Percentiles rank a stretch among this genome's conserved stretches.
These are phyloP conservation scores for Boletellus deceptivus DNA, from an alignment of 1,284 basidiomycete species.

Conservation along the genomic window DNA sequence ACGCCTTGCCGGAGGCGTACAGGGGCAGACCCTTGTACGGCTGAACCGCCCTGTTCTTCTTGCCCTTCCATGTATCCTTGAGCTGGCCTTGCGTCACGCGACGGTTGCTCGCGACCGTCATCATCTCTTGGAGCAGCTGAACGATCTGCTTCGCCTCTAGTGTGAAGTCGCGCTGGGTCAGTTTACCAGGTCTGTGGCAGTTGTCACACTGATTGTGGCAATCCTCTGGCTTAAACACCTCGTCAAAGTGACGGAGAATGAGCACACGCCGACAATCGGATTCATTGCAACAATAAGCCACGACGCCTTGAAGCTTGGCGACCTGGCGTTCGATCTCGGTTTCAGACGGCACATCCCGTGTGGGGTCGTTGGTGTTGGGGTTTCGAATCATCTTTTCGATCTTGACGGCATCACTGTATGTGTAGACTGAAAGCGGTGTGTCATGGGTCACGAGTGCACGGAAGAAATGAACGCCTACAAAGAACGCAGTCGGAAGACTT, in stretches of 20 bases:
- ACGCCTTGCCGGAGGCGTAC: slow-evolving; percentile 54
- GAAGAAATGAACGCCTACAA: slow-evolving; percentile 35
- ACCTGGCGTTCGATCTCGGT: slow-evolving; percentile 58
- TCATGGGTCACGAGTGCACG: background rate
- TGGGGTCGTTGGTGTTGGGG: slow-evolving; percentile 36
- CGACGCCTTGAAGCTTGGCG: slow-evolving; percentile 51
- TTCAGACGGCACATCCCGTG: slow-evolving; percentile 34
- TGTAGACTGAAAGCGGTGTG: slow-evolving; percentile 46
- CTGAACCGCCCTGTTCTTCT: slow-evolving; percentile 46
- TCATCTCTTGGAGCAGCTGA: slow-evolving; percentile 51
- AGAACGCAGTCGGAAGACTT: slow-evolving; percentile 61
- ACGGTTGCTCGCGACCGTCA: slow-evolving; percentile 18
- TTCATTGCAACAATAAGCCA: slow-evolving; percentile 78
- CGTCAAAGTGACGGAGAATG: slow-evolving; percentile 73
- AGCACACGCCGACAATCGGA: slow-evolving; percentile 86
- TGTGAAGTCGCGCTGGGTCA: slow-evolving; percentile 52
- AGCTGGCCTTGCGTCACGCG: slow-evolving; percentile 49
- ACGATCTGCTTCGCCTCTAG: slow-evolving; percentile 48
- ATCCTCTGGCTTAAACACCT: slow-evolving; percentile 55
- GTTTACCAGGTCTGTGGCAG: slow-evolving; percentile 51
- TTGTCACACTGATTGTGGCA: slow-evolving; percentile 77
- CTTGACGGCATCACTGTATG: slow-evolving; percentile 49
- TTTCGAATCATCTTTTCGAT: slow-evolving; percentile 54
- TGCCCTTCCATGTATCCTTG: slow-evolving; percentile 63
- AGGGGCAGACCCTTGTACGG: slow-evolving; percentile 45